phyloP scores from a whole-genome alignment of 2,329 filamentous ascomycete genomes.

The Fusarium armeniacum region DNA sequence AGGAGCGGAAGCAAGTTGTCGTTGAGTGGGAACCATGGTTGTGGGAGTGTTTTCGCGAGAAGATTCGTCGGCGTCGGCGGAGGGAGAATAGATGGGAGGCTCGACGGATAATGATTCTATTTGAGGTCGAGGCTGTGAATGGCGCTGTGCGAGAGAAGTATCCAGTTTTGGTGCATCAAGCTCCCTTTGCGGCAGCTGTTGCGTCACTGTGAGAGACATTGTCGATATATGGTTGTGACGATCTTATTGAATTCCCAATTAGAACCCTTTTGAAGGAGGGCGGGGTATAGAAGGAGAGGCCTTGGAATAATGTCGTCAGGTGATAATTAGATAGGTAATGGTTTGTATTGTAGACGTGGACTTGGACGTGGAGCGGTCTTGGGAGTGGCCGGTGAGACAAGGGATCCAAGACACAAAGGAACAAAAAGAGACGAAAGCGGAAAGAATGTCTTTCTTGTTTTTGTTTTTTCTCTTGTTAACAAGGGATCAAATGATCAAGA shows the following conservation, averaged over 20 bases:
- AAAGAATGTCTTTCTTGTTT: slow-evolving; percentile 34
- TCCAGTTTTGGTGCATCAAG: slow-evolving; percentile 42
- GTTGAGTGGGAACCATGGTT: slow-evolving; percentile 52
- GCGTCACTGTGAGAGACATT: slow-evolving; percentile 48
- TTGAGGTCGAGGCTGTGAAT: slow-evolving; percentile 40
- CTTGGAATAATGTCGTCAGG: slow-evolving; percentile 41
- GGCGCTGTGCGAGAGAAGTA: slow-evolving; percentile 37
- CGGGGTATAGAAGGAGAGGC: slow-evolving; percentile 22
- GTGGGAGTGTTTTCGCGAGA: slow-evolving; percentile 41
- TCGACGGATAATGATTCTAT: slow-evolving; percentile 49
- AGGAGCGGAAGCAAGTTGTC: slow-evolving; percentile 54
- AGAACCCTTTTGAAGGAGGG: slow-evolving; percentile 34
- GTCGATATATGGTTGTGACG: slow-evolving; percentile 29
- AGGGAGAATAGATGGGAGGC: slow-evolving; percentile 47
- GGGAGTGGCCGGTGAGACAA: slow-evolving; percentile 42
- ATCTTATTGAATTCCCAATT: slow-evolving; percentile 43
- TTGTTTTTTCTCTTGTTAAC: slow-evolving; percentile 5
- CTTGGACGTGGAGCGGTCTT: slow-evolving; percentile 33
- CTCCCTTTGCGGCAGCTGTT: slow-evolving; percentile 39
- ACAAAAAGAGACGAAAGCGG: slow-evolving; percentile 45
- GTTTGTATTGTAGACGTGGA: slow-evolving; percentile 19
- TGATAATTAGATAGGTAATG: slow-evolving; percentile 1
- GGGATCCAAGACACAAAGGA: slow-evolving; percentile 42
- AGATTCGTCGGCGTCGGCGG: slow-evolving; percentile 45
- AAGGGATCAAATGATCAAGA: slow-evolving; percentile 8